Evolutionary conservation across 2,329 filamentous ascomycete species (phyloP), one percentile per base, ranked within the genome.

Genomic region (Aspergillus pseudoviridinutans): DNA sequence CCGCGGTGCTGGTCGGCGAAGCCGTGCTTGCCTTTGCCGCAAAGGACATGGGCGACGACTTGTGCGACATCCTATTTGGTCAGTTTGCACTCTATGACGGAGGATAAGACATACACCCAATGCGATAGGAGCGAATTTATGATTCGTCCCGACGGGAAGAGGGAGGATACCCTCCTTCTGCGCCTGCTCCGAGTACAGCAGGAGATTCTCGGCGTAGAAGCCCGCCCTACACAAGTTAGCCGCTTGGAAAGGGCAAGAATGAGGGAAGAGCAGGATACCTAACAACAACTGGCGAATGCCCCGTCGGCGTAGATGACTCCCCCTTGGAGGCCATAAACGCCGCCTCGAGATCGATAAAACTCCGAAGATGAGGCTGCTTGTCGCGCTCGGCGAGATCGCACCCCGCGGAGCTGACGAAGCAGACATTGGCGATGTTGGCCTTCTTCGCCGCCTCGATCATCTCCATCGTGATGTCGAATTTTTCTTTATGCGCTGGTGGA

Each of bases 171-270:
- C 78, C 38, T 80, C 76, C 24, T 74, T 67, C 56, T 79, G 70
- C 7, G 77, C 78, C 60, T 82, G 78, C 1, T 74, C 73, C 2
- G 77, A 70, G 60, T 82, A 81, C 1, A 78, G 63, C 1, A 82
- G 71, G n/a, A 82, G 66, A 55, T 82, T 82, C 66, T 82, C 79
- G 2, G 79, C 78, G 58, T 82, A 81, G 61, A 82, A 81, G 3
- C 79, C 79, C 17, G 79, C 77, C 4, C 78, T 80, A 22, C 22
- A 22, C 22, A 22, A 1, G 22, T 22, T 22, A 22, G 22, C 22
- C 2, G 22, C 22, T 22, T 22, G 22, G 22, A 22, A 22, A 22
- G 22, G 22, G 22, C 22, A 22, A 22, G 22, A 22, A 22, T 2
- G 22, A 22, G 22, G 22, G 22, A 22, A 22, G n/a, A 22, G 2